A percentile compares a stretch with the other conserved stretches of the same genome.
These are phyloP conservation scores for Blastobotrys attinorum DNA, from an alignment of 805 yeast species.

Conservation along the genomic window DNA sequence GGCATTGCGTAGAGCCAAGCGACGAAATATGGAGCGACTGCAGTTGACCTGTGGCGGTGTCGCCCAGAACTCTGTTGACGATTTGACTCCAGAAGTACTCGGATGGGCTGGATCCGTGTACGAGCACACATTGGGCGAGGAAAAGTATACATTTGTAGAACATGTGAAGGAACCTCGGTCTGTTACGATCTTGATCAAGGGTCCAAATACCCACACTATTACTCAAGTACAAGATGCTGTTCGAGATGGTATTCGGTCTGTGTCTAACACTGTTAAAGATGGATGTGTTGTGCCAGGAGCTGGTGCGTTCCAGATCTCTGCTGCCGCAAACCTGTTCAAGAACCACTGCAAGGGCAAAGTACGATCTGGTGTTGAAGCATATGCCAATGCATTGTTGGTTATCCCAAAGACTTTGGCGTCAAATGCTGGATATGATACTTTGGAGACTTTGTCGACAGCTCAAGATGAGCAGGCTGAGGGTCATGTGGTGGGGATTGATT, in stretches of 20 bases:
- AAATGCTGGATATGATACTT: conserved; percentile 89
- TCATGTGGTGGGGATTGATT: conserved; percentile 81
- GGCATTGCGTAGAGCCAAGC: conserved; percentile 94
- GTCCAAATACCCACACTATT: conserved; percentile 82
- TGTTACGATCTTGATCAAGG: conserved; percentile 86
- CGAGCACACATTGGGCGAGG: conserved; percentile 94
- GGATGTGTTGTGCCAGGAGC: conserved; percentile 89
- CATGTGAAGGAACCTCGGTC: conserved; percentile 81
- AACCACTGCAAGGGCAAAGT: conserved; percentile 71
- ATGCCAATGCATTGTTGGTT: conserved; percentile 82
- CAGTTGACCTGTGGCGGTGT: conserved; percentile 96
- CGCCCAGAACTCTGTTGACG: conserved; percentile 96
- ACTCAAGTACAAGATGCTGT: conserved; percentile 95
- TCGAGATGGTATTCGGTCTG: conserved; percentile 93
- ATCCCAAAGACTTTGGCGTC: conserved; percentile 89
- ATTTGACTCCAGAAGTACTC: conserved; percentile 64
- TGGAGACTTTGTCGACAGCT: conserved; percentile 80
- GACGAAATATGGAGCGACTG: conserved; percentile 98
- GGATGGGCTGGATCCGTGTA: conserved; percentile 88
- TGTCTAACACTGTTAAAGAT: conserved; percentile 83
- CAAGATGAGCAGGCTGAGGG: conserved; percentile 83
- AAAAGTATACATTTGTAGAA: conserved; percentile 92
- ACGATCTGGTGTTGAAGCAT: conserved; percentile 87
- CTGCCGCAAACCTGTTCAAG: conserved; percentile 55
- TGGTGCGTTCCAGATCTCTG: conserved; percentile 88